A percentile compares a stretch with the other conserved stretches of the same genome.
These are phyloP conservation scores for Ramaria sp. DNA, from an alignment of 768 basidiomycete genomes.

Conservation along the genomic window DNA sequence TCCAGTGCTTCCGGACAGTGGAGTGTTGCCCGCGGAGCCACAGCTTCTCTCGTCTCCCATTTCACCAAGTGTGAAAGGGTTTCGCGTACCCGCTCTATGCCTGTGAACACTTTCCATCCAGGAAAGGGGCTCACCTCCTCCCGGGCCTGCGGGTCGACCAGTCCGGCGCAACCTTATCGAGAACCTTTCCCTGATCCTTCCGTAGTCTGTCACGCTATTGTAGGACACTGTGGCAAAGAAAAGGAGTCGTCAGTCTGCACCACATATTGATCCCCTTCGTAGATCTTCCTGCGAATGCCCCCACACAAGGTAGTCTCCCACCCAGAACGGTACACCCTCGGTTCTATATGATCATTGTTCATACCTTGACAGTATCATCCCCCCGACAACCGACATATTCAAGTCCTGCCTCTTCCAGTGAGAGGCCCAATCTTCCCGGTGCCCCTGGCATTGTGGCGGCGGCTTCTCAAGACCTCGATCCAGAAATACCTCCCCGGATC, in stretches of 20 bases:
- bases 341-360: too few relatives aligned
- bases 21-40: too few relatives aligned
- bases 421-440: neutral
- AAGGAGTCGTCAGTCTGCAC: neutral
- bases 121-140: neutral
- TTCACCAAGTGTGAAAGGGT: too few relatives aligned
- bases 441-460: neutral
- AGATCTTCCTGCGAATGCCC: neutral
- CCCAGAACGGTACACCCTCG: neutral
- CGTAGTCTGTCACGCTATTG: neutral
- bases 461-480: neutral
- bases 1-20: too few relatives aligned
- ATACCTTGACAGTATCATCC: neutral
- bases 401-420: too few relatives aligned
- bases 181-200: neutral
- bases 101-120: neutral
- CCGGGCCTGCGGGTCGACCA: neutral
- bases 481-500: neutral
- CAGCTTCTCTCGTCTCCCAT: too few relatives aligned
- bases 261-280: neutral
- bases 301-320: neutral
- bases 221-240: neutral
- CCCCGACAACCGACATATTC: neutral
- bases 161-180: neutral
- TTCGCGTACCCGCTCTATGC: neutral